Evolutionary conservation across 164 flowering plant genomes (phyloP), one percentile per base, ranked within the genome.

Genomic region (Stephania japonica): DNA sequence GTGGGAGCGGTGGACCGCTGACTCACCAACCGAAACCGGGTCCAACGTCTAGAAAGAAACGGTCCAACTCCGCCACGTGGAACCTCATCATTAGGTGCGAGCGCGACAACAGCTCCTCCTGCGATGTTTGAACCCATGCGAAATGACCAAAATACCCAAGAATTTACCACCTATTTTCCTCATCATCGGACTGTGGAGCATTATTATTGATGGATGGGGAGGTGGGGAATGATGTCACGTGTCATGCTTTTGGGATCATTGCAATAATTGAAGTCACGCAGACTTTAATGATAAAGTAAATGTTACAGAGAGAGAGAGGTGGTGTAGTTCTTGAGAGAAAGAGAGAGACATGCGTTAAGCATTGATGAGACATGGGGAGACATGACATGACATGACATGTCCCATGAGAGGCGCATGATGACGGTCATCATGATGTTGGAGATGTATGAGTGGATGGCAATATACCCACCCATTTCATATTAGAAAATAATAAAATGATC

Each of bases 211-310:
- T 42, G 47, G 72, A 14, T 19, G 32, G 11, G 66, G n/a, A 10
- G 13, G 79, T 59, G 27, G 74, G 75, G 79, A 86, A 72, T 67
- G 50, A 68, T 85, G 87, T 81, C 85, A 82, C 74, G 74, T 89
- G 96, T 86, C 91, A 85, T 85, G 91, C 93, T 89, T 87, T 88
- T 83, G 84, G 91, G 96, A 83, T 88, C 91, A 85, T 85, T 81
- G 90, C 90, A 91, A 89, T 91, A 41, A 89, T 91, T 89, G 91
- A 85, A 89, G 76, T 84, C 89, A 87, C 85, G 95, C 92, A 84
- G 83, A 75, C 85, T 78, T 87, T 83, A 85, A 90, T 90, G 84
- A 87, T 86, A 80, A 38, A 80, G 19, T 59, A 24, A 19, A 72
- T 77, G 24, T 42, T 49, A 70, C 3, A 32, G 38, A 32, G 38